Conservation (phyloP, 768 basidiomycete genomes). For the Hypholoma fasciculare region DNA sequence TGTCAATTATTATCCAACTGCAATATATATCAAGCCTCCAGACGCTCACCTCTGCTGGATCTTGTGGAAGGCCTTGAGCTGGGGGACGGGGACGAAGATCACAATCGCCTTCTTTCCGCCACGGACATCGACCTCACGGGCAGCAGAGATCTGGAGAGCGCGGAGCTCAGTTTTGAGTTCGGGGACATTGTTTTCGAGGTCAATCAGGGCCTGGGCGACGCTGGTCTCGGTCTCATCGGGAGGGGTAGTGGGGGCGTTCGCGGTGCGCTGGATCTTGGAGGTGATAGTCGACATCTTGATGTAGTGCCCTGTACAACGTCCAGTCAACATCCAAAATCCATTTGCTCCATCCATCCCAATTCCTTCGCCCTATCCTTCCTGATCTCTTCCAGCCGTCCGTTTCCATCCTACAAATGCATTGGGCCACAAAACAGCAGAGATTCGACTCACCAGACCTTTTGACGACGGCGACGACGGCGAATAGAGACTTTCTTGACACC, state of each 20-base stretch:
- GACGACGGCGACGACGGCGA: constrained; percentile 52
- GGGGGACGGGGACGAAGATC: constrained; percentile 95
- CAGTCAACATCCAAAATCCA: constrained; percentile 50
- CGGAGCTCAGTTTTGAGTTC: constrained; percentile 98
- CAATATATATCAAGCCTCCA: constrained; percentile 5
- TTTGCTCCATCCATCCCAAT: constrained; percentile 57
- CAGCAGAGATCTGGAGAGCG: constrained; percentile 94
- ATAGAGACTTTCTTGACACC: constrained; percentile 34
- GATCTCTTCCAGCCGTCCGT: constrained; percentile 21
- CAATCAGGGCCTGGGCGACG: constrained; percentile 94
- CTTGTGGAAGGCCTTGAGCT: constrained; percentile 98
- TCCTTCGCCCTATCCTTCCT: constrained; percentile 24
- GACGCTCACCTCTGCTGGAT: constrained; percentile 84
- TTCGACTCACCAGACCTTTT: constrained; percentile 68
- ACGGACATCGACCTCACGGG: constrained; percentile 98
- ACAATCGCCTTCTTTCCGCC: constrained; percentile 99
- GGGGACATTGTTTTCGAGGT: constrained; percentile 97
- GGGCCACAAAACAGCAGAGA: constrained; percentile 29
- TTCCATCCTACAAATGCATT: constrained; percentile 22
- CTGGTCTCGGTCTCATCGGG: constrained; percentile 90
- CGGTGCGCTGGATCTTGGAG: constrained; percentile 91
- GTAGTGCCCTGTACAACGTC: constrained; percentile 30
- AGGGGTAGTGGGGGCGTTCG: constrained; percentile 88
- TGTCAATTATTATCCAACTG: constrained; percentile 6
- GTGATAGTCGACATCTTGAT: constrained; percentile 73